These are phyloP conservation scores for Xylariaceae sp. DNA, from an alignment of 2,329 filamentous ascomycete species.

Conservation along the genomic window DNA sequence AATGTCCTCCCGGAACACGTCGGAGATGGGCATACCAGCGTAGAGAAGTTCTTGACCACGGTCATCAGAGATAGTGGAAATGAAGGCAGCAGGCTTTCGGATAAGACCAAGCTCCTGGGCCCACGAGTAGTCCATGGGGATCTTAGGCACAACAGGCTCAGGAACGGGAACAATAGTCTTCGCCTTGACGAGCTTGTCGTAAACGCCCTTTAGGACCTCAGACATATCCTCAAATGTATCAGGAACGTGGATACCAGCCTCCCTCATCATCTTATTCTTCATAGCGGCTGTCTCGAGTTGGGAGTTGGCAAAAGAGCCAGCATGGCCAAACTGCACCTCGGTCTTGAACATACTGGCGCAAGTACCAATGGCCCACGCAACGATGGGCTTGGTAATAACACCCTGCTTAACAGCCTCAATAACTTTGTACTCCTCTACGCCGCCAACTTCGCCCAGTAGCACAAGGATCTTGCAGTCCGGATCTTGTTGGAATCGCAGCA, in stretches of 20 bases:
- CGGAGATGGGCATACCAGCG: slow-evolving; percentile 99
- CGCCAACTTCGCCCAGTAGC: slow-evolving; percentile 96
- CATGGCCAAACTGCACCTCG: slow-evolving; percentile 99
- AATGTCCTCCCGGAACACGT: slow-evolving; percentile 98
- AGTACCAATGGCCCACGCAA: slow-evolving; percentile 99
- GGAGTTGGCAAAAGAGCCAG: slow-evolving; percentile 98
- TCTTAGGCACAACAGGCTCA: slow-evolving; percentile 96
- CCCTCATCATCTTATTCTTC: slow-evolving; percentile 98
- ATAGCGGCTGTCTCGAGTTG: slow-evolving; percentile 94
- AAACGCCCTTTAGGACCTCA: slow-evolving; percentile 75
- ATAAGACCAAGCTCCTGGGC: slow-evolving; percentile 98
- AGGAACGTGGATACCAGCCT: slow-evolving; percentile 92
- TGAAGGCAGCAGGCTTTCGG: slow-evolving; percentile 99
- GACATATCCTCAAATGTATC: slow-evolving; percentile 98
- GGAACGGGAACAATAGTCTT: slow-evolving; percentile 84
- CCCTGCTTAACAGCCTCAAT: slow-evolving; percentile 97
- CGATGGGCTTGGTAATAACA: slow-evolving; percentile 95
- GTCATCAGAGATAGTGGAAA: slow-evolving; percentile 99
- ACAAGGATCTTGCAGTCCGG: slow-evolving; percentile 97
- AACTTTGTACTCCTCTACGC: slow-evolving; percentile 99
- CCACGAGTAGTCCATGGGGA: slow-evolving; percentile 99
- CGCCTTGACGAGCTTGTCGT: slow-evolving; percentile 83
- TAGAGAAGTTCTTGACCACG: slow-evolving; percentile 99
- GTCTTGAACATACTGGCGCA: slow-evolving; percentile 99
- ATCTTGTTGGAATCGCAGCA: slow-evolving; percentile 94